These are phyloP conservation scores for Phytopythium ostracodes DNA, from an alignment of 352 stramenopile genomes.

Conservation along the genomic window DNA sequence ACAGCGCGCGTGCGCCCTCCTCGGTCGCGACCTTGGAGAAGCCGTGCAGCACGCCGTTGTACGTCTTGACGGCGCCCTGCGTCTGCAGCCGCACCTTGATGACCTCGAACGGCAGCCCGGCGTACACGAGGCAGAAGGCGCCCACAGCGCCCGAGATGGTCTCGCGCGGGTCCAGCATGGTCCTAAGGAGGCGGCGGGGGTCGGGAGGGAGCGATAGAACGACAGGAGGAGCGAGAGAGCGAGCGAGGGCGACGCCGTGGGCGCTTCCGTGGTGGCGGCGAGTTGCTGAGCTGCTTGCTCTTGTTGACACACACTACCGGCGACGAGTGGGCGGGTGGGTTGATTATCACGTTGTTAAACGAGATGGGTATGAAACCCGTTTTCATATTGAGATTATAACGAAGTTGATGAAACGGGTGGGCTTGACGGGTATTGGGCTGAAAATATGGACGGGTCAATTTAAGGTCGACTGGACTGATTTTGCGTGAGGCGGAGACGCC, in stretches of 20 bases:
- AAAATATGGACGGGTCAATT: too few relatives aligned
- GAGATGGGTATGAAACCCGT: background rate
- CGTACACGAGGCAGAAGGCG: constrained; percentile 81
- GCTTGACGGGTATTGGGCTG: background rate
- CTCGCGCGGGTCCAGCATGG: constrained; percentile 74
- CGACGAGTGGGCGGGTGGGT: background rate
- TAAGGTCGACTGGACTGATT: too few relatives aligned
- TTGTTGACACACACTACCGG: background rate
- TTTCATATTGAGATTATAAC: too few relatives aligned
- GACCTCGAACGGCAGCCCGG: constrained; percentile 85
- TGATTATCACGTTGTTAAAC: background rate
- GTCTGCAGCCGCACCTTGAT: constrained; percentile 87
- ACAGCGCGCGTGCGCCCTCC: constrained; percentile 73
- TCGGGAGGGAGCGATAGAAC: background rate
- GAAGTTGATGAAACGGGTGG: background rate
- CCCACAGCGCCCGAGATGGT: constrained; percentile 70
- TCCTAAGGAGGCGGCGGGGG: background rate
- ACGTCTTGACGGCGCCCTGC: constrained; percentile 50
- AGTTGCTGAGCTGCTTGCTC: background rate
- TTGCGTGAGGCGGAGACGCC: too few relatives aligned
- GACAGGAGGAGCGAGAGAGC: background rate
- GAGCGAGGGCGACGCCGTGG: too few relatives aligned
- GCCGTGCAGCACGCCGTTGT: constrained; percentile 59
- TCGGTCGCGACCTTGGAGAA: constrained; percentile 70
- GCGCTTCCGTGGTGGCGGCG: background rate